Evolutionary conservation across 1,284 basidiomycete genomes (phyloP), one percentile per base, ranked within the genome.

Genomic region (Leccinum variabile): DNA sequence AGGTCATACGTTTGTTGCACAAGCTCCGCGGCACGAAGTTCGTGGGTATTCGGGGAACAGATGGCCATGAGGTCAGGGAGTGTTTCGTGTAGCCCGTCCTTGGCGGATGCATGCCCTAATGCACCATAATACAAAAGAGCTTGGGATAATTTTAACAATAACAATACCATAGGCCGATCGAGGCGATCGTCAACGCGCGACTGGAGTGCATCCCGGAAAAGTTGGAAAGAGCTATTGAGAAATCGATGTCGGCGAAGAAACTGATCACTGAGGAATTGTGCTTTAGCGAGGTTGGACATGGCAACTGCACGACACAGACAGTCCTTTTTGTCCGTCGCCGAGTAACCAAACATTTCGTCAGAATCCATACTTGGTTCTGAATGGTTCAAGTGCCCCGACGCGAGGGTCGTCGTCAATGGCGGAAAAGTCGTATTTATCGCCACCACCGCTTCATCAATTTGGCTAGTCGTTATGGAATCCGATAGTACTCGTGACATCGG

Each of bases 311-410:
- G 39, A 32, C 56, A 50, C 10, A 25, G 50, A 30, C 28, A 28
- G 28, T 14, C 50, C 14, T 30, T 28, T n/a, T 44, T 46, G 53
- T 28, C 28, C 28, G 14, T 53, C 28, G 46, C 46, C 22, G 46
- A 49, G 18, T 11, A 49, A 25, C 46, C 11, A 25, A 53, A 30
- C 10, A 62, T 63, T 30, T 75, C 71, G 3, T 76, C 68, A n/a
- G 50, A 53, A n/a, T 73, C 71, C 3, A 68, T 70, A n/a, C 62
- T 66, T 4, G 75, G 59, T 30, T 66, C 69, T 0, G 63, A 65
- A 30, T 74, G 63, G 30, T 65, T 71, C 18, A 18, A 46, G 44
- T 46, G 18, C 18, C 44, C 44, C 44, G 46, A 63, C 62, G 62
- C 18, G 44, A 46, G 44, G 11, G 18, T 46, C 11, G 46, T 49